A percentile compares a stretch with the other conserved stretches of the same genome.
Evolutionary conservation across 2,329 filamentous ascomycete species (phyloP).

Genomic region (Dactylella cylindrospora): DNA sequence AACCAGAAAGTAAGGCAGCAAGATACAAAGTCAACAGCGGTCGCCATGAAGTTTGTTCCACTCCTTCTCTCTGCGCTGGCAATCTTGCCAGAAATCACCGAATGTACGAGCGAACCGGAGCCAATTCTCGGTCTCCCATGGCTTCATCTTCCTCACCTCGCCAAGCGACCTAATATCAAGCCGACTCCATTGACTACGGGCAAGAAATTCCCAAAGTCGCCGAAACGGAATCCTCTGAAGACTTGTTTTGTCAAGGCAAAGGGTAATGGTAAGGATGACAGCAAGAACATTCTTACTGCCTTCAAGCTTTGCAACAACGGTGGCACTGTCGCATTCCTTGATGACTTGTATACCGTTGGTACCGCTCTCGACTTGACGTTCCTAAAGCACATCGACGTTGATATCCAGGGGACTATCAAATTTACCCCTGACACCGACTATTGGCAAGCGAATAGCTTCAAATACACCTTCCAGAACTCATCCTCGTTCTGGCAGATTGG

Average conservation of each 20-base stretch:
- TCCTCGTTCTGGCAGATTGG: conserved; percentile 69
- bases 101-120: conserved; percentile 28
- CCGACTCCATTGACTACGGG: conserved; percentile 32
- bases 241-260: conserved; percentile 40
- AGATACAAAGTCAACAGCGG: neutral
- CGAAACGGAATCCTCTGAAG: too few relatives aligned
- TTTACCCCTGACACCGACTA: conserved; percentile 70
- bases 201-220: conserved; percentile 38
- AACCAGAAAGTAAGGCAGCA: too few relatives aligned
- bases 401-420: conserved; percentile 51
- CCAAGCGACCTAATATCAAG: conserved; percentile 23
- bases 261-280: conserved; percentile 54
- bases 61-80: conserved; percentile 24
- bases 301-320: conserved; percentile 64
- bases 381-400: conserved; percentile 64
- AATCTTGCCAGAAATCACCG: conserved; percentile 20
- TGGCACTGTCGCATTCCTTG: conserved; percentile 63
- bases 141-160: conserved; percentile 30
- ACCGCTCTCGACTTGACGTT: conserved; percentile 68
- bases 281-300: conserved; percentile 58
- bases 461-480: conserved; percentile 66
- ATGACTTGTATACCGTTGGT: conserved; percentile 63
- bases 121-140: too few relatives aligned
- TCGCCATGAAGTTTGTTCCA: conserved; percentile 27
- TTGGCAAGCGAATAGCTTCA: conserved; percentile 67